A percentile compares a stretch with the other conserved stretches of the same genome.
Evolutionary conservation across 331 rosid genomes (phyloP).

Genomic region (Malus hybrid): DNA sequence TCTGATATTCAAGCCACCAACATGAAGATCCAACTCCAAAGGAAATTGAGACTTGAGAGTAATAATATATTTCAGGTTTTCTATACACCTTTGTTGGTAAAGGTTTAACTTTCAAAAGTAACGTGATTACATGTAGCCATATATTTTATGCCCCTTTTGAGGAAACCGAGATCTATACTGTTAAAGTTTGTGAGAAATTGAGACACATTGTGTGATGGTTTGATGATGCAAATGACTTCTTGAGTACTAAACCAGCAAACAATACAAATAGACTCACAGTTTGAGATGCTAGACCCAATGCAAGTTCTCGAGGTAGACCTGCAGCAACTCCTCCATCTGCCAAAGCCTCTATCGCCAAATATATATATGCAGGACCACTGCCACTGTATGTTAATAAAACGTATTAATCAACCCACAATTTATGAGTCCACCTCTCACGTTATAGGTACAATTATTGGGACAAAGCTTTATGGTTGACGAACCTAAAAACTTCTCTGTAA

Average conservation of each 20-base stretch:
- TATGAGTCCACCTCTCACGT: background rate
- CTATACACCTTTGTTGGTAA: background rate
- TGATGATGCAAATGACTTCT: background rate
- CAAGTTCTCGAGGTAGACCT: constrained; percentile 88
- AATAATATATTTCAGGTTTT: no score
- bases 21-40: background rate
- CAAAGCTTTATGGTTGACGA: background rate
- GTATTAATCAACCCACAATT: background rate
- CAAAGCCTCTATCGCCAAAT: constrained; percentile 88
- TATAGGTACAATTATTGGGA: background rate
- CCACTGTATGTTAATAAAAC: constrained; percentile 54
- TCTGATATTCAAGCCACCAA: background rate
- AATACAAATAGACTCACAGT: constrained; percentile 56
- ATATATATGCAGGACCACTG: constrained; percentile 90
- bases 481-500: background rate
- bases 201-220: background rate
- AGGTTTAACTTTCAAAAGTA: background rate
- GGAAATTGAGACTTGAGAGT: background rate
- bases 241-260: background rate
- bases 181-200: background rate
- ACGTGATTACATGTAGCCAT: background rate
- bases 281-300: constrained; percentile 84
- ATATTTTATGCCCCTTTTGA: background rate
- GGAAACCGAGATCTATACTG: background rate
- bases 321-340: constrained; percentile 99